phyloP scores from a whole-genome alignment of 805 yeast genomes.

The Kurtzmaniella fragi region DNA sequence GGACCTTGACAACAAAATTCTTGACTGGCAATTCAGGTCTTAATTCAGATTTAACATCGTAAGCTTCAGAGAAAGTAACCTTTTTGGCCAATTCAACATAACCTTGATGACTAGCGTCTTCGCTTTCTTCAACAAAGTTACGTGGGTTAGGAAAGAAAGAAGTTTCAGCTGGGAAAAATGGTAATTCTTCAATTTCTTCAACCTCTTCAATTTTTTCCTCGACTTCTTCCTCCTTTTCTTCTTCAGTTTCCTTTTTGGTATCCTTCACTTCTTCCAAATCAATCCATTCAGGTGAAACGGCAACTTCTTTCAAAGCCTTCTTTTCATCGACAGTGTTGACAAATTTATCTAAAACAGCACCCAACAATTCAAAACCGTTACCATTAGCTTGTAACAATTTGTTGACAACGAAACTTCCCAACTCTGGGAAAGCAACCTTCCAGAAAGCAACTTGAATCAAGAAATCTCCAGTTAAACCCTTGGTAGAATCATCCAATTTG shows the following conservation, averaged over 20 bases:
- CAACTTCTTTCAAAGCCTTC: constrained; percentile 33
- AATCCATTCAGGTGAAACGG: constrained; percentile 28
- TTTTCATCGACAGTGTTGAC: constrained; percentile 54
- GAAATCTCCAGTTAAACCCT: constrained; percentile 70
- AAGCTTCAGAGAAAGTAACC: constrained; percentile 80
- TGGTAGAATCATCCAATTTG: constrained; percentile 45
- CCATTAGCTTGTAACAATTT: constrained; percentile 79
- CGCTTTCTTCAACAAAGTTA: constrained; percentile 24
- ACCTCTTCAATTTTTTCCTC: constrained; percentile 22
- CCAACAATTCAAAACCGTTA: constrained; percentile 72
- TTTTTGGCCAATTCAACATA: constrained; percentile 57
- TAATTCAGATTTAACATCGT: constrained; percentile 46
- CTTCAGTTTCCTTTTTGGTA: constrained; percentile 20
- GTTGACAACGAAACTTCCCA: constrained; percentile 64
- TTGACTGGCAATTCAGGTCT: constrained; percentile 88
- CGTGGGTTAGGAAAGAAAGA: constrained; percentile 64
- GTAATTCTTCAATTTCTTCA: constrained; percentile 25
- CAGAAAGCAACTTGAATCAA: constrained; percentile 80
- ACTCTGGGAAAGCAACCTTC: constrained; percentile 59
- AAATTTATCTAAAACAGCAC: constrained; percentile 62
- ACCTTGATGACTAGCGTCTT: constrained; percentile 33
- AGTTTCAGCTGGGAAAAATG: constrained; percentile 56
- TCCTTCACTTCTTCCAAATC: constrained; percentile 30
- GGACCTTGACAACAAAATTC: constrained; percentile 83
- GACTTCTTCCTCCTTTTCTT: constrained; percentile 13